Evolutionary conservation across 768 basidiomycete genomes (phyloP).

Genomic region (Leccinum olivaceopallidum): DNA sequence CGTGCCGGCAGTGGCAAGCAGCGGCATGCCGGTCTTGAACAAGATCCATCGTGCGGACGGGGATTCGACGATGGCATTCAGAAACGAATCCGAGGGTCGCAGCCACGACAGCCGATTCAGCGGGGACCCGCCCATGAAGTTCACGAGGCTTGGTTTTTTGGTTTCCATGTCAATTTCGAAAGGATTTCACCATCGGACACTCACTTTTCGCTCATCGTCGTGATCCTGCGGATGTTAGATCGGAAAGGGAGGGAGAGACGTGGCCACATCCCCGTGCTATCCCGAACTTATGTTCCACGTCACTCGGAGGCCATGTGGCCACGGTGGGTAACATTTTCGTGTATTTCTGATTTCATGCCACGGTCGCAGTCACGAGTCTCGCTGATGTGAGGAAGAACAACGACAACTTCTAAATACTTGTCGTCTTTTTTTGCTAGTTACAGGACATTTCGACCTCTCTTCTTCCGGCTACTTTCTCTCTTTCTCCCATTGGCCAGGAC

Average conservation of each 20-base stretch:
- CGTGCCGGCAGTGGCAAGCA: constrained; percentile 43
- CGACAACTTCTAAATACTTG: too few species aligned
- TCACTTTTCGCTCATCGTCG: constrained; percentile 35
- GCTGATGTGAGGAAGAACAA: too few species aligned
- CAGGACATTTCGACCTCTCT: not conserved
- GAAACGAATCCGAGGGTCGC: constrained; percentile 68
- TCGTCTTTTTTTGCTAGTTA: too few species aligned
- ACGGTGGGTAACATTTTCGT: not conserved
- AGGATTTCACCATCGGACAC: constrained; percentile 7
- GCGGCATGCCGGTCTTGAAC: constrained; percentile 72
- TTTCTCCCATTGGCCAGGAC: constrained; percentile 22
- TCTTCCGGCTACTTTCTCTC: not conserved
- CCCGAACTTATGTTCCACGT: constrained; percentile 2
- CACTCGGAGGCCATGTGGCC: constrained; percentile 6
- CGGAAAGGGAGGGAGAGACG: constrained; percentile 1
- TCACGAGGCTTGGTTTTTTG: constrained; percentile 38
- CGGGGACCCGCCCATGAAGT: constrained; percentile 63
- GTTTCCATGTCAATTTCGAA: not conserved
- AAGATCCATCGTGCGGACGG: constrained; percentile 74
- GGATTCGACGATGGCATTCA: constrained; percentile 65
- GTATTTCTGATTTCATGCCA: not conserved
- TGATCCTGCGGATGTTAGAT: constrained; percentile 6
- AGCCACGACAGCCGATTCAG: constrained; percentile 85
- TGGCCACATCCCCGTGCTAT: not conserved
- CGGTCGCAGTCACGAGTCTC: not conserved